Conservation (phyloP, 345 rosid species). For the Linum usitatissimum region DNA sequence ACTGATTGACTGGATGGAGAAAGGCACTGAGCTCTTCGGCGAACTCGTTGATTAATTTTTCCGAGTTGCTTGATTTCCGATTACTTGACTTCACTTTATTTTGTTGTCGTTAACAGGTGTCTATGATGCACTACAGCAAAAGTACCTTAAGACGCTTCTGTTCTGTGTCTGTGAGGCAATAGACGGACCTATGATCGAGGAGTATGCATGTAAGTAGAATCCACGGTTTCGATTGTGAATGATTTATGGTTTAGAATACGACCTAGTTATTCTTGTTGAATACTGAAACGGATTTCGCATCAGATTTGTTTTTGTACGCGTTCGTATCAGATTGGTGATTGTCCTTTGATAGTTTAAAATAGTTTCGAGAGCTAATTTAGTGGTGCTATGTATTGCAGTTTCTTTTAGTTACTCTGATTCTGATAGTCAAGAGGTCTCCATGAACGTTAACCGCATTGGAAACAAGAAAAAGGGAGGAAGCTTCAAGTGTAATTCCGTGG, state of each 20-base stretch:
- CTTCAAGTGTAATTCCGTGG: constrained; percentile 52
- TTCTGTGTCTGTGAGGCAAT: constrained; percentile 74
- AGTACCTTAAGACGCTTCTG: constrained; percentile 75
- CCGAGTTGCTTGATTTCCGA: neutral
- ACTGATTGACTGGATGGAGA: constrained; percentile 98
- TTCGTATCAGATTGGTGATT: too few relatives aligned
- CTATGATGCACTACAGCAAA: constrained; percentile 84
- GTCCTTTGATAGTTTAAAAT: neutral
- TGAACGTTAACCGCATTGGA: constrained; percentile 78
- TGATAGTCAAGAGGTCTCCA: constrained; percentile 68
- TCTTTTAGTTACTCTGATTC: constrained; percentile 76
- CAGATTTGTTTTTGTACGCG: neutral
- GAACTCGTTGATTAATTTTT: too few relatives aligned
- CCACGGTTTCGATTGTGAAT: neutral
- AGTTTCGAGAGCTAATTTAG: neutral
- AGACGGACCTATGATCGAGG: constrained; percentile 82
- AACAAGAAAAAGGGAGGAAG: constrained; percentile 61
- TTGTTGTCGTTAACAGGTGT: constrained; percentile 39
- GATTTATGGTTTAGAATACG: neutral
- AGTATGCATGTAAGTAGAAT: constrained; percentile 57
- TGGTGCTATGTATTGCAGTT: constrained; percentile 42
- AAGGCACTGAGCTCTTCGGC: constrained; percentile 32
- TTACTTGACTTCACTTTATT: neutral
- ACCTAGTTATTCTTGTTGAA: neutral
- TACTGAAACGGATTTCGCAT: neutral